Base-by-base conservation (phyloP, 2,329 filamentous ascomycete species). In the Alternaria sp. region DNA sequence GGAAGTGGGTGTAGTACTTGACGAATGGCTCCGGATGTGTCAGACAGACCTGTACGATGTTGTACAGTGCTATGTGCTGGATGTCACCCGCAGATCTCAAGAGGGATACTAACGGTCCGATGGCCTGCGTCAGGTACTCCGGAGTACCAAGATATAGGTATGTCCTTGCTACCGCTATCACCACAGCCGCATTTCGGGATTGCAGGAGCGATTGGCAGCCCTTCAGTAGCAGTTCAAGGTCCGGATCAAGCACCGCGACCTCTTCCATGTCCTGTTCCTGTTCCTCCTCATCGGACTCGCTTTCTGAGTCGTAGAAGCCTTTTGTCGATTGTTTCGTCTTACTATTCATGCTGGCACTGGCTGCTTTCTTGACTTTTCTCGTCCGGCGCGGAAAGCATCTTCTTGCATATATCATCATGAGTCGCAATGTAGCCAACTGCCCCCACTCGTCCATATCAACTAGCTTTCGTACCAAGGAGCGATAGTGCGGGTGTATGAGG, bases 361-460 rank as follows among this genome's bases (percentile, higher is more conserved):
- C 86, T 81, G 14, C 80, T 67, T 82, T 88, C 42, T 83, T 87
- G 3, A 85, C 80, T 66, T 84, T 88, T 65, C 83, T 83, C 8
- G 83, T 90, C 74, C 86, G 86, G 56, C 85, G 84, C 0, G 95
- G 94, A 69, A 99, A 99, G 77, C 93, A 97, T 74, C 87, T 91
- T 55, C 95, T 88, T 2, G 92, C 89, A 77, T 99, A 99, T 22
- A 89, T 82, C 1, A 91, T 90, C 87, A 98, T 89, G 65, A 99
- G 82, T 39, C 89, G 87, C 68, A 99, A 75, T 3, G 91, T 91
- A 2, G 93, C 91, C 54, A 98, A 79, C 80, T 99, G 95, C 42
- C 93, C 91, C 95, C 95, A 99, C 80, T 99, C 95, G 74, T 99
- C 95, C 95, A 99, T 99, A 75, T 99, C 95, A 24, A 97, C 93